Base-by-base conservation (phyloP, 2,329 filamentous ascomycete species). In the Trichoderma koningii region DNA sequence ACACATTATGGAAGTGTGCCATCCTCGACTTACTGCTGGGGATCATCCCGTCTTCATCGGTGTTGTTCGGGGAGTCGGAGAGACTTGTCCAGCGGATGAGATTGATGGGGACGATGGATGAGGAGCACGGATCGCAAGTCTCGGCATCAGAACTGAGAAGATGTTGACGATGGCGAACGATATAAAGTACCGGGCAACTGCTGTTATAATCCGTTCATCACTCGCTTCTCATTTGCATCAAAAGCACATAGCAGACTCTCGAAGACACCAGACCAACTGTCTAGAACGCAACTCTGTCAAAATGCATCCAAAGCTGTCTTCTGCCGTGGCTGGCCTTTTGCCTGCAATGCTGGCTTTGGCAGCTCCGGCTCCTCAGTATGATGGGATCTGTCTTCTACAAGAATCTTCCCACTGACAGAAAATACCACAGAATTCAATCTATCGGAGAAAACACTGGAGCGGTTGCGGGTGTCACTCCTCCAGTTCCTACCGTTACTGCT, bases 391-490 rank as follows among this genome's bases (percentile, higher is more conserved):
- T 14, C n/a, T 44, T 34, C 14, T 6, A 30, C 14, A 63, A 50
- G n/a, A 21, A 17, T 12, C 26, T 38, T 2, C 34, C 63, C 7
- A 44, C 53, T 64, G 57, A 64, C 53, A 45, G 5, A 56, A 3
- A 7, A 7, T 14, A 14, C 3, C 19, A 38, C n/a, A 78, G 77
- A 62, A 77, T 80, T 17, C 48, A 55, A 70, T 75, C 74, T 41
- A 79, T 80, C 63, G 80, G 75, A 6, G 78, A 80, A 62, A 81
- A 81, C 65, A 72, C 70, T 2, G 79, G 78, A 2, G 70, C 77
- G 1, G 77, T 82, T 7, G 80, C 72, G 9, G 81, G 79, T 12
- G 72, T 81, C 2, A 69, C 70, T 23, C 72, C 78, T 3, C 76
- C 78, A 0, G 73, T 75, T 7, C 76, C 80, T 0, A 76, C 75